These are phyloP conservation scores for Rhizoclosmatium sp. DNA, from an alignment of 192 early-diverging fungal species.

Conservation along the genomic window DNA sequence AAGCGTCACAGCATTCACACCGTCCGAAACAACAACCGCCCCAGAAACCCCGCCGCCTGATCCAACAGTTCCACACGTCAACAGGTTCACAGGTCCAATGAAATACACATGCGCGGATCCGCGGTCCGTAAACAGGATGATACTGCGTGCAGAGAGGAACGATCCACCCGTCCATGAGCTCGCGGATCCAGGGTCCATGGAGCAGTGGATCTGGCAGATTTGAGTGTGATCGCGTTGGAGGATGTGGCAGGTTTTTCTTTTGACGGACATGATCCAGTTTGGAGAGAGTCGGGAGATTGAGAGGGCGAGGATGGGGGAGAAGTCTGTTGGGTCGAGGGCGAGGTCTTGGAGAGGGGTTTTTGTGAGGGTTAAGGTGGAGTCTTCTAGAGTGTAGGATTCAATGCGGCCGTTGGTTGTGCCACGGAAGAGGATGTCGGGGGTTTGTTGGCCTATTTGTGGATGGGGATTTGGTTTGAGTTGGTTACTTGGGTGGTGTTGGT, in stretches of 20 bases:
- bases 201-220: constrained; percentile 36
- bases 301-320: background rate
- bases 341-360: background rate
- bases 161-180: constrained; percentile 40
- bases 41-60: constrained; percentile 1
- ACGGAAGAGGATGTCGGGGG: constrained; percentile 22
- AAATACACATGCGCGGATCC: constrained; percentile 34
- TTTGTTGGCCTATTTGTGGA: background rate
- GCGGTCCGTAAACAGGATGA: constrained; percentile 48
- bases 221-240: constrained; percentile 7
- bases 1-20: background rate
- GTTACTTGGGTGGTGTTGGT: background rate
- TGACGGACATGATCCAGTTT: constrained; percentile 21
- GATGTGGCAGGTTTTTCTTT: constrained; percentile 23
- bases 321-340: background rate
- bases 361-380: constrained; percentile 6
- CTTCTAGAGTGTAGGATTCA: constrained; percentile 4
- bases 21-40: background rate
- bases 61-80: constrained; percentile 19
- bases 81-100: constrained; percentile 24
- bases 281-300: background rate
- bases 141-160: constrained; percentile 42
- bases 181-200: background rate
- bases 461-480: background rate
- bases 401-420: constrained; percentile 8